Evolutionary conservation across 805 yeast species (phyloP).

Genomic region (Ogataea siamensis): DNA sequence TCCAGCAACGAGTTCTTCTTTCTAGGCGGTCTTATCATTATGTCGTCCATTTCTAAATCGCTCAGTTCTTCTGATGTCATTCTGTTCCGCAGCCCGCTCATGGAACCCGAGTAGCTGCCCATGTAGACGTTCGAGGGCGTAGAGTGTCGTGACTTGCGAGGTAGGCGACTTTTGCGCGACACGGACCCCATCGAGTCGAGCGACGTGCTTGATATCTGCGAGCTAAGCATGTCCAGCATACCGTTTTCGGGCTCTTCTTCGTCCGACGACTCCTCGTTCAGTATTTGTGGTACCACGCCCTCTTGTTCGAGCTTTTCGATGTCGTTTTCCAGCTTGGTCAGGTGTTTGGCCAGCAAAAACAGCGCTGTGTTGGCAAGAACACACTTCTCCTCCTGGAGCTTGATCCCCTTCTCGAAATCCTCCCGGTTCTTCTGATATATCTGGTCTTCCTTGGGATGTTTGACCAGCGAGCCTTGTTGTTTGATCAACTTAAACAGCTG

Average conservation of each 20-base stretch:
- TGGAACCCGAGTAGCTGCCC: conserved; percentile 6
- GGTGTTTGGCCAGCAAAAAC: conserved; percentile 71
- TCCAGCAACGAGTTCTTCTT: conserved; percentile 21
- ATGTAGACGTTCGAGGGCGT: conserved; percentile 17
- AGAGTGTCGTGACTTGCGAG: conserved; percentile 21
- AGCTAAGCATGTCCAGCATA: conserved; percentile 19
- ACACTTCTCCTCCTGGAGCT: conserved; percentile 74
- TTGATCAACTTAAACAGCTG: conserved; percentile 79
- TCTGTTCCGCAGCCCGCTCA: conserved; percentile 17
- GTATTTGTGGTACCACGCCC: conserved; percentile 64
- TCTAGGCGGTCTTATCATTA: conserved; percentile 14
- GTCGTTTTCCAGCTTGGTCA: conserved; percentile 69
- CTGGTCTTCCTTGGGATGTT: conserved; percentile 77
- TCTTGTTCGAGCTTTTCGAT: conserved; percentile 74
- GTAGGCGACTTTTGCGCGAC: conserved; percentile 16
- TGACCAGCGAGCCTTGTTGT: conserved; percentile 76
- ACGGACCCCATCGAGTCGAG: conserved; percentile 16
- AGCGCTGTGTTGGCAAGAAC: conserved; percentile 80
- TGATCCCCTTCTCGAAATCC: conserved; percentile 57
- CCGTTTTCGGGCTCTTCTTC: conserved; percentile 14
- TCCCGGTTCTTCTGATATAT: conserved; percentile 64
- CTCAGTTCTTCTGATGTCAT: conserved; percentile 22
- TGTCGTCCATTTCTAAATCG: conserved; percentile 22
- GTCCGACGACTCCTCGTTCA: conserved; percentile 31
- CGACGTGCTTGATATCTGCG: conserved; percentile 23